These are phyloP conservation scores for Neofusicoccum laricinum DNA, from an alignment of 2,329 filamentous ascomycete species.

Conservation along the genomic window DNA sequence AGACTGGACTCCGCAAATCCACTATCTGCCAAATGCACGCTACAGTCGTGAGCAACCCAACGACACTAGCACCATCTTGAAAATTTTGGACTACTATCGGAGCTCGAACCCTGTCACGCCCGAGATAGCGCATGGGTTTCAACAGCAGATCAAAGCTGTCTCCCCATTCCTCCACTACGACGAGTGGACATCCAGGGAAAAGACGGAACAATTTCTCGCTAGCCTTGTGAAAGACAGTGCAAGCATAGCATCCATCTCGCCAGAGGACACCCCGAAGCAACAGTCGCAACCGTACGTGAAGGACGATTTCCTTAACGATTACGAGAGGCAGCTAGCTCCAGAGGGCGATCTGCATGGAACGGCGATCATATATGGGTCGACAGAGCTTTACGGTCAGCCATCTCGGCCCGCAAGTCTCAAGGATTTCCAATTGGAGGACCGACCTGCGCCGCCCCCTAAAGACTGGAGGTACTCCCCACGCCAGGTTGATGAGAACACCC, in stretches of 20 bases:
- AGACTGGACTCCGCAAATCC: conserved; percentile 27
- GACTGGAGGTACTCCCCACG: conserved; percentile 33
- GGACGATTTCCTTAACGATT: conserved; percentile 20
- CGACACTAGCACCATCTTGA: conserved; percentile 43
- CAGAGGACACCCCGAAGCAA: conserved; percentile 16
- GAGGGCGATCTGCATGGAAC: conserved; percentile 31
- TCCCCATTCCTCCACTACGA: conserved; percentile 47
- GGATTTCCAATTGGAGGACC: conserved; percentile 11
- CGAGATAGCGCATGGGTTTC: conserved; percentile 38
- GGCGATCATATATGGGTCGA: conserved; percentile 34
- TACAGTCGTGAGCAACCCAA: conserved; percentile 29
- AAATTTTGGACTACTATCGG: conserved; percentile 41
- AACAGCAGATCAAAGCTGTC: conserved; percentile 43
- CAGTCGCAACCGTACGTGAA: conserved; percentile 25
- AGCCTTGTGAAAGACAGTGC: conserved; percentile 38
- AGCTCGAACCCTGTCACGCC: conserved; percentile 35
- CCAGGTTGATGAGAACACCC: not conserved
- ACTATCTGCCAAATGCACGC: conserved; percentile 21
- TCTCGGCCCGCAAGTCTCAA: conserved; percentile 6
- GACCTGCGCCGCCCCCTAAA: conserved; percentile 44
- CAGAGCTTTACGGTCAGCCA: conserved; percentile 13
- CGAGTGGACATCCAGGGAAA: conserved; percentile 53
- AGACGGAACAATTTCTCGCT: conserved; percentile 55
- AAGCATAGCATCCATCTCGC: not conserved
- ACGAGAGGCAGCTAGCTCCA: conserved; percentile 20